Evolutionary conservation across 176 grass and related monocot genomes (phyloP).

Genomic region (Eragrostis nindensis): DNA sequence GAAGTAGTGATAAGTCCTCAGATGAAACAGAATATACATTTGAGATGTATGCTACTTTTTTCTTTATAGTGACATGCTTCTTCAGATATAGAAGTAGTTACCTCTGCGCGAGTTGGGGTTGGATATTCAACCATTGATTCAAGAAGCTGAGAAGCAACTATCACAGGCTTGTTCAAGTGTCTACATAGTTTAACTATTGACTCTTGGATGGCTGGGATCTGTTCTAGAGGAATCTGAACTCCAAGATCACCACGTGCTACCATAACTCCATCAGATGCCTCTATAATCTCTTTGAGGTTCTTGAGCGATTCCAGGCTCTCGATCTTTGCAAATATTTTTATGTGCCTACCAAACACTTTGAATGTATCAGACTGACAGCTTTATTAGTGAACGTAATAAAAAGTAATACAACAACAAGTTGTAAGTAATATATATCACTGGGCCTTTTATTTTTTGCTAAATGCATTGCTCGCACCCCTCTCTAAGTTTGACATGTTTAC

Average conservation of each 20-base stretch:
- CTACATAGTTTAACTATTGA: constrained; percentile 58
- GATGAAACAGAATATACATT: not conserved
- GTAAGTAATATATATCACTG: not conserved
- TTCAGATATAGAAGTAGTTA: constrained; percentile 27
- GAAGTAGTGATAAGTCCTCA: not conserved
- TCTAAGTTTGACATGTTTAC: not conserved
- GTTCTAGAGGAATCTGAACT: constrained; percentile 75
- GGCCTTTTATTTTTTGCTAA: constrained; percentile 1
- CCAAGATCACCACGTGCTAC: constrained; percentile 82
- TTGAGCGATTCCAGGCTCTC: constrained; percentile 69
- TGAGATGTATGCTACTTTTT: not conserved
- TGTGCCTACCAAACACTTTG: constrained; percentile 37
- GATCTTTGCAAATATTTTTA: constrained; percentile 70
- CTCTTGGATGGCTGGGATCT: constrained; percentile 76
- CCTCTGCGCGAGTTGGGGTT: constrained; percentile 73
- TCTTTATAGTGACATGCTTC: too few relatives aligned
- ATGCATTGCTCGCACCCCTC: not conserved
- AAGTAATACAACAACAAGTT: not conserved
- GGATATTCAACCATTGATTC: constrained; percentile 87
- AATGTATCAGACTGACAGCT: not conserved
- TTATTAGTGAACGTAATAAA: not conserved
- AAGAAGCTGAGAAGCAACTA: constrained; percentile 84
- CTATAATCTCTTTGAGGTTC: constrained; percentile 65
- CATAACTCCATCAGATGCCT: constrained; percentile 75
- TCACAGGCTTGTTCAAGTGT: constrained; percentile 65